A percentile compares a stretch with the other conserved stretches of the same genome.
phyloP scores from a whole-genome alignment of 768 basidiomycete species.

The Stropharia rugosoannulata region DNA sequence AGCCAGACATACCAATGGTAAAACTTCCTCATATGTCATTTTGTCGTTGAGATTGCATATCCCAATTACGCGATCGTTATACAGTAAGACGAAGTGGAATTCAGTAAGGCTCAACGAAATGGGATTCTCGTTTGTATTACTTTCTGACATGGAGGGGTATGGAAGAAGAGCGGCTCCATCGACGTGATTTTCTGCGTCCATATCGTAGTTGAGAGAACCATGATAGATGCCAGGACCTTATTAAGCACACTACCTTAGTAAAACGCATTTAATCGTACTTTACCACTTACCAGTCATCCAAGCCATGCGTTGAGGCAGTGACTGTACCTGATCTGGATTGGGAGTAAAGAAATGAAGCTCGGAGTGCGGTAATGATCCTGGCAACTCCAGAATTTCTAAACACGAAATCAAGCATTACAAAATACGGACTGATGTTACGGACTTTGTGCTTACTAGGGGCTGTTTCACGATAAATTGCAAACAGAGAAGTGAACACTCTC shows the following conservation, averaged over 20 bases:
- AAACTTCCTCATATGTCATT: conserved; percentile 76
- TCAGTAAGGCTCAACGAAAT: conserved; percentile 83
- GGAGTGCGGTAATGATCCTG: conserved; percentile 72
- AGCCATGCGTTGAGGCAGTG: conserved; percentile 73
- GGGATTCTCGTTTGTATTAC: conserved; percentile 48
- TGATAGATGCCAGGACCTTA: conserved; percentile 88
- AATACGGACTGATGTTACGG: conserved; percentile 15
- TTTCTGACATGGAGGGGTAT: conserved; percentile 50
- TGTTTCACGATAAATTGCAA: conserved; percentile 70
- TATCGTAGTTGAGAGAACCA: conserved; percentile 70
- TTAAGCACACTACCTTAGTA: background rate
- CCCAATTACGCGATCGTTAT: conserved; percentile 72
- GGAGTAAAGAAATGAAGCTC: conserved; percentile 81
- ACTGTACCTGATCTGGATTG: conserved; percentile 66
- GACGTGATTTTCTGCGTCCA: conserved; percentile 70
- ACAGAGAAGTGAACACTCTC: conserved; percentile 71
- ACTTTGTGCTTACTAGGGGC: conserved; percentile 63
- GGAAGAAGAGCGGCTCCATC: conserved; percentile 78
- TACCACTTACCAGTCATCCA: conserved; percentile 82
- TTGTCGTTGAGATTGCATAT: conserved; percentile 81
- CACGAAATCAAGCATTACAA: conserved; percentile 2
- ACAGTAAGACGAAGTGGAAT: conserved; percentile 89
- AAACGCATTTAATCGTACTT: background rate
- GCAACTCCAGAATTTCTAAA: conserved; percentile 87
- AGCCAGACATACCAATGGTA: conserved; percentile 66